A percentile compares a stretch with the other conserved stretches of the same genome.
Conservation (phyloP, 345 rosid genomes). For the Syzygium grande region DNA sequence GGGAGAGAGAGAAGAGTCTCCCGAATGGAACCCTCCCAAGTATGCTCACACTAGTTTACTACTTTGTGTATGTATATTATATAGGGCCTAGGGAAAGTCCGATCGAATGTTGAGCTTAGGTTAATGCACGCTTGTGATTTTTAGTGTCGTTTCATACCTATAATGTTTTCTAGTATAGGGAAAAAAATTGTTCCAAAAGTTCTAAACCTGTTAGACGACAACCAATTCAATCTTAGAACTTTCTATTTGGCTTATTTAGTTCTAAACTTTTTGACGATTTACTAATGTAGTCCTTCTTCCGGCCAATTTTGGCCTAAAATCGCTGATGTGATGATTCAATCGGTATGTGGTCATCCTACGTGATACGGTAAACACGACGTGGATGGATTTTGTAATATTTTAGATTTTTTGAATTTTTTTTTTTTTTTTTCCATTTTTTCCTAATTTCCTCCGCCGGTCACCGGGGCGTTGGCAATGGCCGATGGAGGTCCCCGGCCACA, state of each 20-base stretch:
- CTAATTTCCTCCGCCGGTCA: not conserved
- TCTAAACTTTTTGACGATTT: not conserved
- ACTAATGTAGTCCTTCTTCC: not conserved
- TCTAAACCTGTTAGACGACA: rapidly evolving
- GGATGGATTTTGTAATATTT: not conserved
- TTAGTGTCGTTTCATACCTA: not conserved
- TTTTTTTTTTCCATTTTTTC: not conserved
- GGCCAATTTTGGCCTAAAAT: rapidly evolving
- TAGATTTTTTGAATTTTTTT: not conserved
- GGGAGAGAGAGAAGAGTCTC: not conserved
- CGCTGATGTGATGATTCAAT: rapidly evolving
- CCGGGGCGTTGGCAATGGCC: not conserved
- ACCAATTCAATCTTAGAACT: rapidly evolving
- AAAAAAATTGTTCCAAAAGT: not conserved
- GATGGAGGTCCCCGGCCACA: not conserved
- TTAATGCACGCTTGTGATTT: not conserved
- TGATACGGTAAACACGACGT: too few species aligned
- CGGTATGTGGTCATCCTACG: too few species aligned
- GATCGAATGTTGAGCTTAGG: not conserved
- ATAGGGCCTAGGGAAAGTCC: not conserved
- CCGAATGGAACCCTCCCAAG: not conserved
- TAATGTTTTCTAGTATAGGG: not conserved
- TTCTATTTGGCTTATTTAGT: rapidly evolving
- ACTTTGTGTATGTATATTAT: not conserved
- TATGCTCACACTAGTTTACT: not conserved